These are phyloP conservation scores for Phytophthora pinifolia DNA, from an alignment of 352 stramenopile genomes.

Conservation along the genomic window DNA sequence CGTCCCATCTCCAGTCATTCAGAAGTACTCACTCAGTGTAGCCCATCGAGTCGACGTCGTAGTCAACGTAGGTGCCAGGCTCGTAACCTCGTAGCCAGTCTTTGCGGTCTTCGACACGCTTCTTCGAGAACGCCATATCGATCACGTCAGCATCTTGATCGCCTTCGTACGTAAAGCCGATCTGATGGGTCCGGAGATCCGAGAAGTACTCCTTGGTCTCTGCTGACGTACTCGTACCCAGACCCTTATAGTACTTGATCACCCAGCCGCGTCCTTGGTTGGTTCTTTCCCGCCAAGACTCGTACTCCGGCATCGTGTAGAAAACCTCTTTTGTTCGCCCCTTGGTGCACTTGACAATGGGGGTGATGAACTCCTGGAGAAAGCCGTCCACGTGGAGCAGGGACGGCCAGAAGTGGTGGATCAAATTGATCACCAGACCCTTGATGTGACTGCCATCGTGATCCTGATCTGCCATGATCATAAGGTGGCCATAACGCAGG, in stretches of 20 bases:
- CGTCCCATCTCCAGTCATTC: not conserved
- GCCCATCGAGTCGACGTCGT: conserved; percentile 90
- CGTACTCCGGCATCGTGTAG: conserved; percentile 97
- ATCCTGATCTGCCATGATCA: conserved; percentile 99
- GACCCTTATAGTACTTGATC: conserved; percentile 99
- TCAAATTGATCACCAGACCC: conserved; percentile 98
- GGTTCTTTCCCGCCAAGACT: conserved; percentile 87
- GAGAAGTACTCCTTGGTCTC: conserved; percentile 99
- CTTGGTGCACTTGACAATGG: conserved; percentile 97
- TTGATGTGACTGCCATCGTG: conserved; percentile 99
- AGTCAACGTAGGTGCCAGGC: conserved; percentile 90
- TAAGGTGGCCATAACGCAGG: conserved; percentile 96
- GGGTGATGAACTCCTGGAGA: conserved; percentile 96
- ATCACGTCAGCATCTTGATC: conserved; percentile 90
- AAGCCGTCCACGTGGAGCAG: conserved; percentile 92
- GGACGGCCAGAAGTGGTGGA: conserved; percentile 98
- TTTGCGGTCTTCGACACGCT: conserved; percentile 95
- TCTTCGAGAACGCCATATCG: conserved; percentile 98
- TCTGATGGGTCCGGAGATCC: conserved; percentile 92
- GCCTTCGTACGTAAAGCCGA: conserved; percentile 93
- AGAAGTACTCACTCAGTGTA: conserved; percentile 85
- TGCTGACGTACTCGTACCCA: conserved; percentile 96
- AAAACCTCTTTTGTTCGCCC: conserved; percentile 89
- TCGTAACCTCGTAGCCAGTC: conserved; percentile 94
- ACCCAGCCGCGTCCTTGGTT: conserved; percentile 93